phyloP scores from a whole-genome alignment of 2,329 filamentous ascomycete genomes.

The Colletotrichum musae region DNA sequence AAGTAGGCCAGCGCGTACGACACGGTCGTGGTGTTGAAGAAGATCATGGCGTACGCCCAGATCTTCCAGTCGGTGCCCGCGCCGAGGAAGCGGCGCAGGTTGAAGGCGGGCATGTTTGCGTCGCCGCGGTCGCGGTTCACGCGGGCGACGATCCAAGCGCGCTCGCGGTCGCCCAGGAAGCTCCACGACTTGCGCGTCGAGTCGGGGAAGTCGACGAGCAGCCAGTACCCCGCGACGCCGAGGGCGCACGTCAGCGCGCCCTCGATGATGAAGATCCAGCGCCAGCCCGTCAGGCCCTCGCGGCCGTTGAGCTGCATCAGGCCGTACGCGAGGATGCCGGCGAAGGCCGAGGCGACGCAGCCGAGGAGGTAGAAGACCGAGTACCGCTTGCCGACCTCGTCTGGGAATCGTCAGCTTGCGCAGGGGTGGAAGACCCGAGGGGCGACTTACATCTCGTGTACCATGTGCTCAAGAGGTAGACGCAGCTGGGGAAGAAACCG shows the following conservation, averaged over 20 bases:
- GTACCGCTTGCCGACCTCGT: constrained; percentile 79
- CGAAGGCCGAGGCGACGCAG: constrained; percentile 75
- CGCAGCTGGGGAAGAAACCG: constrained; percentile 80
- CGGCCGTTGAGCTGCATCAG: constrained; percentile 75
- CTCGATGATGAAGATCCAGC: constrained; percentile 76
- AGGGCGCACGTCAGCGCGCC: constrained; percentile 69
- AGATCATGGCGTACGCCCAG: constrained; percentile 74
- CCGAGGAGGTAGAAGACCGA: constrained; percentile 79
- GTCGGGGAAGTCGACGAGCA: constrained; percentile 77
- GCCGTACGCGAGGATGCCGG: constrained; percentile 79
- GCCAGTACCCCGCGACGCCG: constrained; percentile 65
- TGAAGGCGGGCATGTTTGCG: constrained; percentile 67
- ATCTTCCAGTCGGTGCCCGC: constrained; percentile 68
- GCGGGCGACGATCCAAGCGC: constrained; percentile 65
- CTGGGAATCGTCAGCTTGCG: constrained; percentile 49
- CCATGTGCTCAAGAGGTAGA: constrained; percentile 82
- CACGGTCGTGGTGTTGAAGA: constrained; percentile 78
- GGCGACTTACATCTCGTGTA: constrained; percentile 72
- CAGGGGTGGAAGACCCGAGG: too few species aligned
- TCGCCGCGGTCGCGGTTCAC: constrained; percentile 73
- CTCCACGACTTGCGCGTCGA: constrained; percentile 63
- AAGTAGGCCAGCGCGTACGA: constrained; percentile 85
- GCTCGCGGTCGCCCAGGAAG: constrained; percentile 68
- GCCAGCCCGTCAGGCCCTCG: constrained; percentile 70
- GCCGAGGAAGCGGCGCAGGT: constrained; percentile 60